Base-by-base conservation (phyloP, 768 basidiomycete species). In the Xerocomellus chrysenteron region DNA sequence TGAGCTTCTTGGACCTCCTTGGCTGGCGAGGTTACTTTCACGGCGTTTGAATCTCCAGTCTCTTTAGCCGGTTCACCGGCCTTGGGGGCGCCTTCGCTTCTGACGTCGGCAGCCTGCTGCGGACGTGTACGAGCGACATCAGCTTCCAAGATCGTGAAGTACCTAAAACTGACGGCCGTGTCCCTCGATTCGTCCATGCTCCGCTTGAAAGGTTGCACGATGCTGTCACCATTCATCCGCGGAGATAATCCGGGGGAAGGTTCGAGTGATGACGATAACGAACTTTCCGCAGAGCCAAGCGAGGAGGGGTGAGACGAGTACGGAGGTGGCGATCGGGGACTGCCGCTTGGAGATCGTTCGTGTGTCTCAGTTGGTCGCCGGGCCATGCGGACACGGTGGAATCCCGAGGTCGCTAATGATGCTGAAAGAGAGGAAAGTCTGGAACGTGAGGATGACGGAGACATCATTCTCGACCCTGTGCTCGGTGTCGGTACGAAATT, bases 381-480 rank as follows among this genome's bases (percentile, higher is more conserved):
- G 50, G 54, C 63, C 24, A 75, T 74, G 54, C 70, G 78, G 5
- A 82, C 80, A 61, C 82, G 75, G 56, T 86, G 79, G 61, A 88
- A 83, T 16, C 74, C 73, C 19, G 86, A 78, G 21, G 80, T 81
- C 7, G 78, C 83, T 43, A 90, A 75, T 35, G 88, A 89, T n/a
- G 82, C 82, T 19, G 88, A 90, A 42, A 91, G 80, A 6, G 85
- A 82, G 50, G 88, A 91, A 33, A 78, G 58, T 48, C 76, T 75
- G 32, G 78, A 74, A 28, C 70, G 64, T 28, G 75, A 68, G 6
- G 80, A 66, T 35, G 78, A 65, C 4, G 74, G 63, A 49, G 75
- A 68, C 60, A 72, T 65, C 36, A 72, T 66, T 43, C 79, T 74
- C 55, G 75, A 68, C 33, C 54, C 57, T 10, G 78, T 52, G 32